These are phyloP conservation scores for Diaporthe citrichinensis DNA, from an alignment of 2,329 filamentous ascomycete genomes.

Conservation along the genomic window DNA sequence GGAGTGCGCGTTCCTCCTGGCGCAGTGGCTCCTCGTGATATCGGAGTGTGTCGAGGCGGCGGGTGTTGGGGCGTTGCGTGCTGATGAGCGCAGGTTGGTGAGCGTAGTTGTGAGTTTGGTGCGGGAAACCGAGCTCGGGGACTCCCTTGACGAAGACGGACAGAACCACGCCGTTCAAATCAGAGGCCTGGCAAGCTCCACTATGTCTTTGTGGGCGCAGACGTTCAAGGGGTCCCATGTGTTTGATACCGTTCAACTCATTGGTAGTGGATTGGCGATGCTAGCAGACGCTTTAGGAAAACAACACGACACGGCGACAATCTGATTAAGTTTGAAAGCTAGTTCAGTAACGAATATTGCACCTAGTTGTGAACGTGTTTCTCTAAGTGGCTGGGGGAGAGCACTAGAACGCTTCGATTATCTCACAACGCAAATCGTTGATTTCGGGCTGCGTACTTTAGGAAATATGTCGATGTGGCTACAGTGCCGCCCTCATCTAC, in stretches of 20 bases:
- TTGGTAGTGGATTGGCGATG: background rate
- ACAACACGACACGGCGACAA: too few species aligned
- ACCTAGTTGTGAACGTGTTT: background rate
- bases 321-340: background rate
- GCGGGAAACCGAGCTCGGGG: constrained; percentile 3
- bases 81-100: constrained; percentile 6
- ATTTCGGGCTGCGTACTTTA: too few species aligned
- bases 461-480: background rate
- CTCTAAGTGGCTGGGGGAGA: background rate
- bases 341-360: background rate
- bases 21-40: constrained; percentile 55
- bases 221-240: constrained; percentile 1
- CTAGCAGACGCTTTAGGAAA: background rate
- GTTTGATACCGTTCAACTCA: constrained; percentile 1
- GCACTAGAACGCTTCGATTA: background rate
- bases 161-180: background rate
- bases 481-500: background rate
- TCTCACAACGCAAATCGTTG: background rate
- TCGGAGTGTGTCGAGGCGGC: background rate
- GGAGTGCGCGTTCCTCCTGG: constrained; percentile 63
- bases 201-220: background rate
- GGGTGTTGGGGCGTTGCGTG: background rate
- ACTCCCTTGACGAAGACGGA: background rate
- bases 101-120: background rate
- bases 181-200: background rate